phyloP scores from a whole-genome alignment of 169 alveolate species.

The Fabrea salina region DNA sequence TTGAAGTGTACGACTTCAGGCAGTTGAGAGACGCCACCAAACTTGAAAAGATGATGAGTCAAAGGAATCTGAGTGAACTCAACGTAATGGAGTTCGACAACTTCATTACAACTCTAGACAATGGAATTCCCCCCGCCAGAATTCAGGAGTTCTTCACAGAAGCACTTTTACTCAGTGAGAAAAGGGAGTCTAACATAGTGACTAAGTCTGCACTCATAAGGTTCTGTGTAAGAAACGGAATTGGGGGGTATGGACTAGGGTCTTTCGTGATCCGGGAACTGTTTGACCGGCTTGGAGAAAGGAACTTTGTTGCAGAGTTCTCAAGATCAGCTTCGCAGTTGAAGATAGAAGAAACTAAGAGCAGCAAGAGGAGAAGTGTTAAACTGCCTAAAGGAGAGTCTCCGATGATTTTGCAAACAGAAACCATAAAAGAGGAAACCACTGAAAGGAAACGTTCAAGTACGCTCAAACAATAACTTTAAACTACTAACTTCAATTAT shows the following conservation, averaged over 20 bases:
- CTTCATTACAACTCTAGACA: background rate
- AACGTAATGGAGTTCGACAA: background rate
- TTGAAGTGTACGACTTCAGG: constrained; percentile 4
- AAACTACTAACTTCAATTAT: no score
- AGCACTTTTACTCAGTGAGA: background rate
- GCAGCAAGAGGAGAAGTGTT: no score
- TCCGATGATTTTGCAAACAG: no score
- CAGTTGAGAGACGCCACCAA: constrained; percentile 5
- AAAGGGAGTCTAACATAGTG: no score
- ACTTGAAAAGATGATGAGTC: no score
- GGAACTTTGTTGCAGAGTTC: background rate
- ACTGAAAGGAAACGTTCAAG: no score
- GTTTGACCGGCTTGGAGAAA: background rate
- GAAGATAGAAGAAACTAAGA: no score
- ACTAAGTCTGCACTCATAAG: background rate
- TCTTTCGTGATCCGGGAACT: constrained; percentile 7
- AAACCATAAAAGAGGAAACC: no score
- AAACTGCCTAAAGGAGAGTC: no score
- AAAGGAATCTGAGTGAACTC: no score
- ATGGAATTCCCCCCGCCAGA: background rate
- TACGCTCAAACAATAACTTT: no score
- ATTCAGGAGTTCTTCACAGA: background rate
- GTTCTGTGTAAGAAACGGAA: background rate
- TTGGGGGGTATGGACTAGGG: constrained; percentile 21
- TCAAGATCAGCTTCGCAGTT: no score